These are phyloP conservation scores for Dillenia turbinata DNA, from an alignment of 164 flowering plant genomes.

Conservation along the genomic window DNA sequence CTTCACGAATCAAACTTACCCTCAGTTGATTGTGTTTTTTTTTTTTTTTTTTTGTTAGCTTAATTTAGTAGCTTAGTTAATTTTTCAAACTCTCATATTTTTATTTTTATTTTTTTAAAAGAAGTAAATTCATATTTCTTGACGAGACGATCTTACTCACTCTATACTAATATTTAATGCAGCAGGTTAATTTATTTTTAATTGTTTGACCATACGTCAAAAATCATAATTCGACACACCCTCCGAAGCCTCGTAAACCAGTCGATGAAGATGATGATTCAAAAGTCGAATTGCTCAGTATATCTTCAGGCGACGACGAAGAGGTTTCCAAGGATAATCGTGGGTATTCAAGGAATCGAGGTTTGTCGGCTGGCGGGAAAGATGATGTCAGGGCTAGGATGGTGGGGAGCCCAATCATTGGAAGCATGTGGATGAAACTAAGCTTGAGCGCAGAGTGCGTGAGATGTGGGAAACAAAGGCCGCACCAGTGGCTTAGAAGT, in stretches of 20 bases:
- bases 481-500: constrained; percentile 52
- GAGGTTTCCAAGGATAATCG: constrained; percentile 42
- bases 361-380: constrained; percentile 21
- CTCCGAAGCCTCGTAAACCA: constrained; percentile 14
- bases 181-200: too few relatives aligned
- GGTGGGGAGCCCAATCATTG: constrained; percentile 84
- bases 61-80: too few relatives aligned
- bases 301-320: constrained; percentile 96
- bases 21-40: too few relatives aligned
- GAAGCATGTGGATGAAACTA: constrained; percentile 90
- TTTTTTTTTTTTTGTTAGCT: too few relatives aligned
- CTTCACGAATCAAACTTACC: too few relatives aligned
- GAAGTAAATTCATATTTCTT: too few relatives aligned
- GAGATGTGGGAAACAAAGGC: constrained; percentile 91
- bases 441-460: constrained; percentile 95
- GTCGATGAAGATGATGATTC: constrained; percentile 87
- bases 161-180: too few relatives aligned
- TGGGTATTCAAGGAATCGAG: constrained; percentile 19
- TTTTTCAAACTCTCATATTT: too few relatives aligned
- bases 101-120: too few relatives aligned
- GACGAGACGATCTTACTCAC: too few relatives aligned
- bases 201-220: too few relatives aligned
- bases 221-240: constrained; percentile 9
- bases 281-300: constrained; percentile 93
- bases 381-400: constrained; percentile 61